Percentiles rank a stretch among this genome's conserved stretches.
Conservation (phyloP, 2,329 filamentous ascomycete species). For the Phaeomoniella chlamydospora region DNA sequence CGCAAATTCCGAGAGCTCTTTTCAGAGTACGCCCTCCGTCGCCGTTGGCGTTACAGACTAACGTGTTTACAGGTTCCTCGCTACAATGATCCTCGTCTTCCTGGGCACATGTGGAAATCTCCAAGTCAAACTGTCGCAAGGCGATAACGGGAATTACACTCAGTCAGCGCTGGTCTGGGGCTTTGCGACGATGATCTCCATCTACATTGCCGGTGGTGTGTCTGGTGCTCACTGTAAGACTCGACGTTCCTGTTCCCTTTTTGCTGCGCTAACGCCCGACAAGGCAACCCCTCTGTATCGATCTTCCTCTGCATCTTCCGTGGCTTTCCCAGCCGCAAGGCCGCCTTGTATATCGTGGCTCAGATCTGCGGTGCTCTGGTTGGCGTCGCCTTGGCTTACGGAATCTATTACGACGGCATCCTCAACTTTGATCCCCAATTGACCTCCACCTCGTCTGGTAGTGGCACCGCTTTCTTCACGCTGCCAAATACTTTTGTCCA, state of each 20-base stretch:
- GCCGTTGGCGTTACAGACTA: slow-evolving; percentile 10
- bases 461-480: slow-evolving; percentile 15
- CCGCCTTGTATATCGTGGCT: slow-evolving; percentile 15
- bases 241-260: background rate
- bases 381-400: slow-evolving; percentile 18
- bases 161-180: slow-evolving; percentile 14
- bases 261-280: slow-evolving; percentile 16
- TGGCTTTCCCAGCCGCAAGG: slow-evolving; percentile 17
- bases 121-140: slow-evolving; percentile 9
- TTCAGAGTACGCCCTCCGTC: slow-evolving; percentile 9
- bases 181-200: slow-evolving; percentile 21
- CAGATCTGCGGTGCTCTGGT: slow-evolving; percentile 21
- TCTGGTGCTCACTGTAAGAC: background rate
- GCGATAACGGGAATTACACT: slow-evolving; percentile 12
- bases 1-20: slow-evolving; percentile 14
- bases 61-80: slow-evolving; percentile 1
- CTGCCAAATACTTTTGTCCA: slow-evolving; percentile 13
- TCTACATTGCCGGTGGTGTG: slow-evolving; percentile 23
- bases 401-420: slow-evolving; percentile 21
- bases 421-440: slow-evolving; percentile 7
- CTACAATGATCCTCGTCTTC: slow-evolving; percentile 15
- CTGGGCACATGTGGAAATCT: slow-evolving; percentile 15
- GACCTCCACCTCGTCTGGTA: slow-evolving; percentile 7
- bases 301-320: slow-evolving; percentile 19
- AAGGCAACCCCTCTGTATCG: slow-evolving; percentile 32